Conservation (phyloP, 2,329 filamentous ascomycete genomes). For the Pseudofabraea citricarpa region DNA sequence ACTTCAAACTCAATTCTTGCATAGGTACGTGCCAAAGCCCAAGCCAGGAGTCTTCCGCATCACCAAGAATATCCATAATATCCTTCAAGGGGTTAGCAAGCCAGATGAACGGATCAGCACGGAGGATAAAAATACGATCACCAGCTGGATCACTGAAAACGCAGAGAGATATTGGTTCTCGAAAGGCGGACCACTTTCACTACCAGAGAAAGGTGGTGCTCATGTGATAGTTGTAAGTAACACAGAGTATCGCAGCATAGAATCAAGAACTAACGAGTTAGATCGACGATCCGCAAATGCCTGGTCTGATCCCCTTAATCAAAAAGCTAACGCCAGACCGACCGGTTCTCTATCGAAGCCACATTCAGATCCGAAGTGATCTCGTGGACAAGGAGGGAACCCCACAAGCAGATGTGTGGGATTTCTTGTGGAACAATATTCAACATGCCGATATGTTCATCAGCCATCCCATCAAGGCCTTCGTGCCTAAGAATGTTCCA, state of each 20-base stretch:
- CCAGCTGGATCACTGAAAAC: conserved; percentile 69
- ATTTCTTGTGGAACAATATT: conserved; percentile 69
- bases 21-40: conserved; percentile 74
- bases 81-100: conserved; percentile 72
- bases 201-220: conserved; percentile 64
- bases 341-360: conserved; percentile 74
- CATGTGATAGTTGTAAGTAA: conserved; percentile 66
- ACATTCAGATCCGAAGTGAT: conserved; percentile 78
- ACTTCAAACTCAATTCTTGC: no score
- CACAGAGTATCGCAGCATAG: conserved; percentile 6
- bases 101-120: conserved; percentile 58
- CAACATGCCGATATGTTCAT: conserved; percentile 72
- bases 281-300: conserved; percentile 85
- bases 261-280: conserved; percentile 20
- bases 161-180: conserved; percentile 70
- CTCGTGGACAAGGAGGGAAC: conserved; percentile 57
- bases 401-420: conserved; percentile 70
- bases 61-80: conserved; percentile 87
- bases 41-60: conserved; percentile 75
- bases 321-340: conserved; percentile 67
- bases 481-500: conserved; percentile 67
- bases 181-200: conserved; percentile 60
- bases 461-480: conserved; percentile 72
- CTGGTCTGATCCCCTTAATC: conserved; percentile 68
- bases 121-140: conserved; percentile 58